Base-by-base conservation (phyloP, 352 stramenopile species). In the Phytophthora melonis region DNA sequence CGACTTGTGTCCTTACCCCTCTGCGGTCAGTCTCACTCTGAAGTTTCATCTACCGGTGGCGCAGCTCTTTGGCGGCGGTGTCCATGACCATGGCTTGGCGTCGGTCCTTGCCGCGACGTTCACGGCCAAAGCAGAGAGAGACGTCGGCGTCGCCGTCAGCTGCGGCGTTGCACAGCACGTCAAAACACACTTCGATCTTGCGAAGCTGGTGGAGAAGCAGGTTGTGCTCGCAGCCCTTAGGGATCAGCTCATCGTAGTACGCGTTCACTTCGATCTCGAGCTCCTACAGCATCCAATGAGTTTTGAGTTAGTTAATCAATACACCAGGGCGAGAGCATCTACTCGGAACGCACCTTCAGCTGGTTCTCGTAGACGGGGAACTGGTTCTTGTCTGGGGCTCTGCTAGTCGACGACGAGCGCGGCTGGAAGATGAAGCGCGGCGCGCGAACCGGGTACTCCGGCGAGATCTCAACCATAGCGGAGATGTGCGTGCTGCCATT, bases 181-280 rank as follows among this genome's bases (percentile, higher is more conserved):
- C 87, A 13, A 92, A 76, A 69, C 87, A 94, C 19, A 86, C 49
- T 63, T 92, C 77, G 30, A 93, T 77, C 68, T 90, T 93, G 45
- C 82, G 83, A 7, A 95, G 71, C 53, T 95, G 88, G 66, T 95
- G 88, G 23, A 90, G 78, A 18, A 95, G 74, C 59, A 95, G 56
- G 43, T 81, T 93, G 7, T 76, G 64, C 11, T 84, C 75, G 7
- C 66, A 86, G 19, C 74, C 77, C 3, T 75, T 73, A 2, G 84
- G 73, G 10, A 82, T 66, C 30, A 93, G 78, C 59, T 95, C 88
- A 11, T 88, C 63, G 56, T 90, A 93, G 70, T 83, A 86, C 32
- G 82, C 83, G 64, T 93, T 93, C 53, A 95, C 83, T 49, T 95
- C 88, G n/a, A 91, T 64, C 60, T 93, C 88, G 8, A 95, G 80